Conservation (phyloP, 2,329 filamentous ascomycete species). For the Colletotrichum phormii region DNA sequence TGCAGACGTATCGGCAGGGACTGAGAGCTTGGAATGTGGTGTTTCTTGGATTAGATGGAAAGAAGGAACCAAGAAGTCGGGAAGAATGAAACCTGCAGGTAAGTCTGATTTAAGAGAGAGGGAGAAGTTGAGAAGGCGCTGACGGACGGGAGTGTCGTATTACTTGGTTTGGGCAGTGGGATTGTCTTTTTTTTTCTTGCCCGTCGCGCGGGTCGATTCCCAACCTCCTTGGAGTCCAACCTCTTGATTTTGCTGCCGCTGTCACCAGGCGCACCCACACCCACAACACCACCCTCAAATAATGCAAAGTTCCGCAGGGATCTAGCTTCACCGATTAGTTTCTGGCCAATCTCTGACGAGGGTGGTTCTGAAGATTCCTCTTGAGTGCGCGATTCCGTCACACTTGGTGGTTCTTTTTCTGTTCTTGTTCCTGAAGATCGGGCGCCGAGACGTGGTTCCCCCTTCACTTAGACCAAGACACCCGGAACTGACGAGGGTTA, state of each 20-base stretch:
- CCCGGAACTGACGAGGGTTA: slow-evolving; percentile 2
- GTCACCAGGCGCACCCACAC: slow-evolving; percentile 33
- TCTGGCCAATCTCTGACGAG: slow-evolving; percentile 10
- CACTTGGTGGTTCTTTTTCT: not conserved
- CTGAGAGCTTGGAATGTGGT: slow-evolving; percentile 12
- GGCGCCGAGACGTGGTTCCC: slow-evolving; percentile 18
- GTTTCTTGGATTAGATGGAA: not conserved
- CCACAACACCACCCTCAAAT: slow-evolving; percentile 33
- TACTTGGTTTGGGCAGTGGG: slow-evolving; percentile 32
- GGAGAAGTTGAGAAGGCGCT: not conserved
- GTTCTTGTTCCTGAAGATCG: slow-evolving; percentile 34
- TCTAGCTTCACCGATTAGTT: slow-evolving; percentile 26
- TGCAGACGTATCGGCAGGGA: slow-evolving; percentile 24
- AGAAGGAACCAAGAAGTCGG: slow-evolving; percentile 24
- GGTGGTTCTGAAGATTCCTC: not conserved
- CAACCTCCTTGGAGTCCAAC: slow-evolving; percentile 37
- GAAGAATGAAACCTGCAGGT: slow-evolving; percentile 26
- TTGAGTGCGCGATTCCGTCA: slow-evolving; percentile 21
- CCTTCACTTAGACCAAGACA: slow-evolving; percentile 16
- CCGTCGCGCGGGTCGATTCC: slow-evolving; percentile 24
- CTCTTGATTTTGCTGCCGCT: slow-evolving; percentile 33
- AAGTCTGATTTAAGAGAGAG: slow-evolving; percentile 34
- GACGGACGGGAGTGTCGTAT: slow-evolving; percentile 15
- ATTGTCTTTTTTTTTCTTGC: slow-evolving; percentile 15
- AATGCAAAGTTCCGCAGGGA: slow-evolving; percentile 29